Conservation (phyloP, 73 alveolate species). For the Durusdinium trenchii region DNA sequence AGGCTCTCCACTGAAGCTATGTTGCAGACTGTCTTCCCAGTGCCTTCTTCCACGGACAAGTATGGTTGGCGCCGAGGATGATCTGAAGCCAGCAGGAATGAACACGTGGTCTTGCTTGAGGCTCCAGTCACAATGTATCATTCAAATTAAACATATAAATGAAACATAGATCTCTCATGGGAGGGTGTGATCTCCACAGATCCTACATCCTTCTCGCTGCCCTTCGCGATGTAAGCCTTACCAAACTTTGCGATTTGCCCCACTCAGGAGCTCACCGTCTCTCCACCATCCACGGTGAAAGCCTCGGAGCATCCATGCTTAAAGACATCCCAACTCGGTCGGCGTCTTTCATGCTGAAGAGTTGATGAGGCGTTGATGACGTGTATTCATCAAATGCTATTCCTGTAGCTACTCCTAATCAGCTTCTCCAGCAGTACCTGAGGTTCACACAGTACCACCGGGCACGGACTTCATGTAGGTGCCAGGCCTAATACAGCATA, state of each 20-base stretch:
- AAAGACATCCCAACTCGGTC: too few relatives aligned
- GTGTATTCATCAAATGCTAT: too few relatives aligned
- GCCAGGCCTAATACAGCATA: slow-evolving; percentile 36
- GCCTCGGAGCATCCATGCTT: too few relatives aligned
- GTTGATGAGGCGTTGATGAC: too few relatives aligned
- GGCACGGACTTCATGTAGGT: slow-evolving; percentile 88
- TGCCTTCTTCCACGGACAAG: slow-evolving; percentile 84
- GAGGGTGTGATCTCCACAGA: too few relatives aligned
- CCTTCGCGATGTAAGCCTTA: neutral
- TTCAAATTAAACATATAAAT: neutral
- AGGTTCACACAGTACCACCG: slow-evolving; percentile 41
- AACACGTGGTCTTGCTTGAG: neutral
- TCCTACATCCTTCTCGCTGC: too few relatives aligned
- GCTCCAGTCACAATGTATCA: neutral
- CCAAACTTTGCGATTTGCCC: neutral
- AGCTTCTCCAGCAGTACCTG: too few relatives aligned
- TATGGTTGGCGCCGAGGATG: slow-evolving; percentile 73
- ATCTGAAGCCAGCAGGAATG: neutral
- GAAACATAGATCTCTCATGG: neutral
- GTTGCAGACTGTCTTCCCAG: slow-evolving; percentile 59
- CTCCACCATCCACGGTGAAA: slow-evolving; percentile 71
- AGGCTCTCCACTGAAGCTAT: neutral
- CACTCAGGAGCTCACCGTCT: slow-evolving; percentile 31
- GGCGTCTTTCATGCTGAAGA: too few relatives aligned
- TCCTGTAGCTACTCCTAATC: too few relatives aligned